Evolutionary conservation across 2,329 filamentous ascomycete species (phyloP).

Genomic region (Podosphaera fusca): DNA sequence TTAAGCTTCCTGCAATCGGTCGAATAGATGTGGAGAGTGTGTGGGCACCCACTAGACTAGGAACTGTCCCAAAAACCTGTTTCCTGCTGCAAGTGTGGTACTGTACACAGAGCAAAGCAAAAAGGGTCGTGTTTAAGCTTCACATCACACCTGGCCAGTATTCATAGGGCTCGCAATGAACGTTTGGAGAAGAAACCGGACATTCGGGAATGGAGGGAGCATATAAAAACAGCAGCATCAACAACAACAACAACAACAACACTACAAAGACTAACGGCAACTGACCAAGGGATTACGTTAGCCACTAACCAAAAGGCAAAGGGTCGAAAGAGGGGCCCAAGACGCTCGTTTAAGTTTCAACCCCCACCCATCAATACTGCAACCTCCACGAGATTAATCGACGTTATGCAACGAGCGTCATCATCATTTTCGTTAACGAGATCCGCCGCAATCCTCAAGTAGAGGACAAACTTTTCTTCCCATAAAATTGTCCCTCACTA

Average conservation of each 20-base stretch:
- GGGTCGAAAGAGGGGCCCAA: neutral
- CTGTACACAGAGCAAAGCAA: neutral
- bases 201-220: neutral
- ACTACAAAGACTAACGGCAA: neutral
- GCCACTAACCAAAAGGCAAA: neutral
- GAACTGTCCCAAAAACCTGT: neutral
- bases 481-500: neutral
- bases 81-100: neutral
- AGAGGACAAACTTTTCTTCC: neutral
- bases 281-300: neutral
- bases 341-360: neutral
- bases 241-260: neutral
- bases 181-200: neutral
- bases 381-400: neutral
- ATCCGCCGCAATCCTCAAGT: neutral
- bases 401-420: neutral
- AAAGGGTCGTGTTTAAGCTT: neutral
- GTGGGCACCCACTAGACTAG: neutral
- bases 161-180: neutral
- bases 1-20: neutral
- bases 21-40: neutral
- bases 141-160: neutral
- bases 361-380: neutral
- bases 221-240: neutral
- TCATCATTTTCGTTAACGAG: neutral